Percentiles rank a stretch among this genome's conserved stretches.
Evolutionary conservation across 2,329 filamentous ascomycete species (phyloP).

Genomic region (Botryosphaeria dothidea): DNA sequence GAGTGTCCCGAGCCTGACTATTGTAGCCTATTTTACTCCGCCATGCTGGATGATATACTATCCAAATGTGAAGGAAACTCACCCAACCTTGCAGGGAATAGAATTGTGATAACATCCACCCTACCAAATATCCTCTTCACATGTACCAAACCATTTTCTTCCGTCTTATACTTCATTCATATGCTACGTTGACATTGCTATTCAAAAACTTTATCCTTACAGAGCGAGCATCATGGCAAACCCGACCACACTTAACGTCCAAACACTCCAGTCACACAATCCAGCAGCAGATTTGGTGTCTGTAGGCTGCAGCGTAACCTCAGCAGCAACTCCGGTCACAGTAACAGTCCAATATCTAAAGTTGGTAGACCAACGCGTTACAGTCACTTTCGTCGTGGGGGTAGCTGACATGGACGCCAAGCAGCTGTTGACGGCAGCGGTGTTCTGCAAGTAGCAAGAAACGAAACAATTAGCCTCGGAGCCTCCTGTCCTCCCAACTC

Average conservation of each 20-base stretch:
- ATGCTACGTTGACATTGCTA: too few relatives aligned
- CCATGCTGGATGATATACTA: too few relatives aligned
- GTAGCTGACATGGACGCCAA: neutral
- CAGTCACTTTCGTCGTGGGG: neutral
- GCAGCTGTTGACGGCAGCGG: neutral
- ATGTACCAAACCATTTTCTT: too few relatives aligned
- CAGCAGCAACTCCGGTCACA: neutral
- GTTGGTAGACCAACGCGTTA: neutral
- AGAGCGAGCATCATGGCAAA: neutral
- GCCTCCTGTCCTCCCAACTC: neutral
- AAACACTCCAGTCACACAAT: neutral
- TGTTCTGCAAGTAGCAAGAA: neutral
- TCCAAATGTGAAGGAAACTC: too few relatives aligned
- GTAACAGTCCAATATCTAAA: slow-evolving; percentile 2
- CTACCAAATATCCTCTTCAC: too few relatives aligned
- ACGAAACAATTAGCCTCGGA: neutral
- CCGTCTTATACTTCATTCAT: too few relatives aligned
- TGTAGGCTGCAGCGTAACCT: neutral
- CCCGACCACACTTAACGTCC: neutral
- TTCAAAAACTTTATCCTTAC: neutral
- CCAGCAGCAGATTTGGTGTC: neutral
- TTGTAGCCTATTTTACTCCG: too few relatives aligned
- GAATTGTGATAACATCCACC: too few relatives aligned
- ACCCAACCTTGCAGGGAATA: too few relatives aligned
- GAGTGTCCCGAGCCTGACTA: too few relatives aligned